These are phyloP conservation scores for Lepiota venenata DNA, from an alignment of 768 basidiomycete genomes.

Conservation along the genomic window DNA sequence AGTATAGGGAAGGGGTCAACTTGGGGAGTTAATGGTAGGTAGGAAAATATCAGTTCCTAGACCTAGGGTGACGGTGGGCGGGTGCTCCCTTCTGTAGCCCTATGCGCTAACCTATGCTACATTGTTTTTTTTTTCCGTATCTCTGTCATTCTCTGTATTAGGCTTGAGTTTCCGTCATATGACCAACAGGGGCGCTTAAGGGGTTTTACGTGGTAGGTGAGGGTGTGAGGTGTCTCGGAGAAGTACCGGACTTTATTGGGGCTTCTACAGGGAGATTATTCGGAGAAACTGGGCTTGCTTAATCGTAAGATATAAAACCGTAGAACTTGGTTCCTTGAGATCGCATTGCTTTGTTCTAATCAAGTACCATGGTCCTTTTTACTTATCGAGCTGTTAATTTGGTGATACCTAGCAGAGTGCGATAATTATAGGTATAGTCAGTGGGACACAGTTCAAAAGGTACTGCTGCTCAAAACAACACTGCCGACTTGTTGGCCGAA, in stretches of 20 bases:
- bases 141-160: no score
- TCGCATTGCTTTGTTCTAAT: no score
- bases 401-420: background rate
- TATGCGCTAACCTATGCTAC: no score
- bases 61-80: no score
- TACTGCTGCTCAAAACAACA: conserved; percentile 19
- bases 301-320: background rate
- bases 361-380: background rate
- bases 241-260: conserved; percentile 1
- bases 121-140: no score
- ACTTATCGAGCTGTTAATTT: background rate
- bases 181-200: background rate
- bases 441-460: conserved; percentile 17
- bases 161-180: background rate
- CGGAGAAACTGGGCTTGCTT: background rate
- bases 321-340: no score
- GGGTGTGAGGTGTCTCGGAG: background rate
- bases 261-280: background rate
- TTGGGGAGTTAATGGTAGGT: background rate
- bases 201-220: background rate
- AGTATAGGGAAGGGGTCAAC: background rate
- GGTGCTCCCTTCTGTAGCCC: no score
- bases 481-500: conserved; percentile 28
- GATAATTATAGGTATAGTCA: background rate
- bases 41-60: no score